Percentiles rank a stretch among this genome's conserved stretches.
phyloP scores from a whole-genome alignment of 306 rosid genomes.

The Ziziphus jujuba region DNA sequence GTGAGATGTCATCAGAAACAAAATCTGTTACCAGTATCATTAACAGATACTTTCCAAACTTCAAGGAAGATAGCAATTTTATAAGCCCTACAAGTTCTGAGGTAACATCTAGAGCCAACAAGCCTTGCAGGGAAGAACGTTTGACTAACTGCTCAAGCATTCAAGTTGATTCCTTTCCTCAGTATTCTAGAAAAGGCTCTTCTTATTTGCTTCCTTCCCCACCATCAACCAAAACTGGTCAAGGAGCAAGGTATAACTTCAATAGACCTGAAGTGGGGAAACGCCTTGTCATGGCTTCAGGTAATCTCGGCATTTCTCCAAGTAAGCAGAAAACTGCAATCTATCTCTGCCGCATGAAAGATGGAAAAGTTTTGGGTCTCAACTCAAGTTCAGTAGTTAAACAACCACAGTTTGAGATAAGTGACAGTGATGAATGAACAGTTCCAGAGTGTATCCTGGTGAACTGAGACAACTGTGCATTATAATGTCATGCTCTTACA shows the following conservation, averaged over 20 bases:
- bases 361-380: constrained; percentile 27
- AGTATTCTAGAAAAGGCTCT: constrained; percentile 34
- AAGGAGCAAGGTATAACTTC: constrained; percentile 19
- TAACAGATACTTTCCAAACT: constrained; percentile 9
- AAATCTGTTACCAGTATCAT: constrained; percentile 18
- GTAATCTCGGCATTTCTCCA: constrained; percentile 47
- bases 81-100: constrained; percentile 8
- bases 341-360: constrained; percentile 38
- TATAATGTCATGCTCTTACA: not conserved
- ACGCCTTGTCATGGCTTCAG: constrained; percentile 55
- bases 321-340: constrained; percentile 36
- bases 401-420: constrained; percentile 46
- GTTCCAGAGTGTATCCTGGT: not conserved
- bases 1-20: constrained; percentile 1
- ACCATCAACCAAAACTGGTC: constrained; percentile 25
- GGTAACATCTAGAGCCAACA: not conserved
- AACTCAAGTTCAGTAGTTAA: constrained; percentile 28
- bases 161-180: constrained; percentile 24
- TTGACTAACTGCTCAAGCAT: not conserved
- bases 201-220: constrained; percentile 27
- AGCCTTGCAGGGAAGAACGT: not conserved
- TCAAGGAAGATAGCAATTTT: not conserved
- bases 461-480: not conserved
- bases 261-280: constrained; percentile 48
- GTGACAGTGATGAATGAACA: constrained; percentile 51